These are phyloP conservation scores for Agrocybe praecox DNA, from an alignment of 768 basidiomycete species.

Conservation along the genomic window DNA sequence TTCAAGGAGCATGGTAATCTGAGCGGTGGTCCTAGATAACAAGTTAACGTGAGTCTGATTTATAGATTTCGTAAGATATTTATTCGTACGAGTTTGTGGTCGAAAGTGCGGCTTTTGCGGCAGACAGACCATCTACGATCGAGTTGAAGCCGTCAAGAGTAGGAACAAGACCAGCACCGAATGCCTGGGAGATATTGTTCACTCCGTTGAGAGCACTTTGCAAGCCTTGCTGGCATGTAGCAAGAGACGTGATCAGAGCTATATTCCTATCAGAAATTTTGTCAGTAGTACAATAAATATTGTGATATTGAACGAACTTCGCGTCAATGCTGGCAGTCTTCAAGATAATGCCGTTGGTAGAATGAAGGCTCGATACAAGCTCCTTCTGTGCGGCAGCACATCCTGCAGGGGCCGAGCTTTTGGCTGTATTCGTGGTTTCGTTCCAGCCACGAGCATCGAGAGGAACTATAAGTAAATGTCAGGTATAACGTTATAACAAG, in stretches of 20 bases:
- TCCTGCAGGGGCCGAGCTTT: neutral
- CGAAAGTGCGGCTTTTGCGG: slow-evolving; percentile 6
- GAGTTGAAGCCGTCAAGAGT: neutral
- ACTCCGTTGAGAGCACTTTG: slow-evolving; percentile 7
- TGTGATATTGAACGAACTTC: neutral
- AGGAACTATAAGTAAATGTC: neutral
- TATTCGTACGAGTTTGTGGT: neutral
- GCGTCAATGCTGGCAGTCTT: neutral
- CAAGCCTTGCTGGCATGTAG: slow-evolving; percentile 5
- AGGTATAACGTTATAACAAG: neutral
- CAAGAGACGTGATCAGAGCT: slow-evolving; percentile 4
- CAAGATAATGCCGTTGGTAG: neutral
- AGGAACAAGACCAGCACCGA: slow-evolving; percentile 2
- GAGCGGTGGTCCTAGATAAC: neutral
- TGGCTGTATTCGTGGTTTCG: neutral
- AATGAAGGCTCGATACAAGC: neutral
- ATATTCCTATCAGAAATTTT: slow-evolving; percentile 3
- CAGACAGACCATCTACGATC: slow-evolving; percentile 3
- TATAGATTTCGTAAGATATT: too few species aligned
- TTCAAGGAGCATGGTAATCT: neutral
- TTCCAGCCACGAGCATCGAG: neutral
- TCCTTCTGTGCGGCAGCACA: neutral
- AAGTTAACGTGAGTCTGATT: neutral
- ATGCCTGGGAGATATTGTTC: slow-evolving; percentile 1
- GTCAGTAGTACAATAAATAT: neutral